A percentile compares a stretch with the other conserved stretches of the same genome.
These are phyloP conservation scores for Globisporangium middletonii DNA, from an alignment of 352 stramenopile species.

Conservation along the genomic window DNA sequence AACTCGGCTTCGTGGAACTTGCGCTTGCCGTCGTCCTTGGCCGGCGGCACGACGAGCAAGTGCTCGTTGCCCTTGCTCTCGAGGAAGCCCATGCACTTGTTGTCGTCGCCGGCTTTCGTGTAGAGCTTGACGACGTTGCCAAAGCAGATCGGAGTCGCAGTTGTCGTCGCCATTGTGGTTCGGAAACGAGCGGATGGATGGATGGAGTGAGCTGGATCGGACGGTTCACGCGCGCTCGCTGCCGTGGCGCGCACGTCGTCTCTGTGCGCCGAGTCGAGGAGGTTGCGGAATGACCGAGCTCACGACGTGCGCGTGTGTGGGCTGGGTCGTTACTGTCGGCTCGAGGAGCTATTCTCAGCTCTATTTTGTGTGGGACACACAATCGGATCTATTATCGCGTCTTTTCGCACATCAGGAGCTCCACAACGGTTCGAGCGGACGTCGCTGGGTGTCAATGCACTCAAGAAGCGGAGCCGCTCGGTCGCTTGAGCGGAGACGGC, in stretches of 20 bases:
- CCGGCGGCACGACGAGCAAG: constrained; percentile 47
- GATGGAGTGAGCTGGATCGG: neutral
- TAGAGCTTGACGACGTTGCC: constrained; percentile 47
- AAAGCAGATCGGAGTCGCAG: constrained; percentile 32
- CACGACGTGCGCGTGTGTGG: no score
- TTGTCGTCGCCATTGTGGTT: constrained; percentile 15
- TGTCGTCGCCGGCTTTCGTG: constrained; percentile 22
- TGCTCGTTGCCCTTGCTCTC: constrained; percentile 40
- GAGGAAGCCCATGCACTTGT: constrained; percentile 35
- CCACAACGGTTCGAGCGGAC: no score
- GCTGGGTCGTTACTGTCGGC: no score
- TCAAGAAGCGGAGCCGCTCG: no score
- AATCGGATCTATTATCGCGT: no score
- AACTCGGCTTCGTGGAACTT: constrained; percentile 58
- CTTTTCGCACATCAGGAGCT: no score
- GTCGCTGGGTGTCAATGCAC: no score
- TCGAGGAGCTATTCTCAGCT: no score
- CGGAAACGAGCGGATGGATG: neutral
- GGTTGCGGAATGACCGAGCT: neutral
- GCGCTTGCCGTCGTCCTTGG: constrained; percentile 33
- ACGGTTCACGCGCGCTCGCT: neutral
- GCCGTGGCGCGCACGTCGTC: neutral
- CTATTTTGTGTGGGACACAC: no score
- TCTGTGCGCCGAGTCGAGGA: neutral
- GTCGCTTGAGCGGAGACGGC: no score